These are phyloP conservation scores for Drechslera avenae DNA, from an alignment of 2,329 filamentous ascomycete species.

Conservation along the genomic window DNA sequence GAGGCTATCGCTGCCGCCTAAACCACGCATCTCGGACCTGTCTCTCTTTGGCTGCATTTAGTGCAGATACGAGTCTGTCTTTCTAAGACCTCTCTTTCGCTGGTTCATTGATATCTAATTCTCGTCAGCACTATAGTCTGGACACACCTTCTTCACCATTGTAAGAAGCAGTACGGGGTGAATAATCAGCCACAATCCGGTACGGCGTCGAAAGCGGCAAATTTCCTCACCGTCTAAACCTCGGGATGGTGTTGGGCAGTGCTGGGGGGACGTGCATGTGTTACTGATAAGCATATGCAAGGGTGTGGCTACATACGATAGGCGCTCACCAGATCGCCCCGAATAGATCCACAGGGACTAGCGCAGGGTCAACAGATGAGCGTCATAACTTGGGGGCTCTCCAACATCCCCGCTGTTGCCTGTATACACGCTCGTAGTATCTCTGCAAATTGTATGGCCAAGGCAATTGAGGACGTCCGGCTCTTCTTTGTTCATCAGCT, in stretches of 20 bases:
- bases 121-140: not conserved
- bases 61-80: conserved; percentile 12
- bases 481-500: not conserved
- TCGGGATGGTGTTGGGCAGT: conserved; percentile 1
- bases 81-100: not conserved
- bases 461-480: not conserved
- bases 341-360: conserved; percentile 33
- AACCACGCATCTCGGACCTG: conserved; percentile 23
- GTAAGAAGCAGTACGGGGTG: too few species aligned
- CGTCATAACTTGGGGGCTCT: conserved; percentile 22
- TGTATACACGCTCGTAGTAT: not conserved
- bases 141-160: too few species aligned
- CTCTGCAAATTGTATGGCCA: not conserved
- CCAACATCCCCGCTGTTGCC: conserved; percentile 1
- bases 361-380: conserved; percentile 35
- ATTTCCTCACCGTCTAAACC: conserved; percentile 2
- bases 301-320: conserved; percentile 15
- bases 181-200: not conserved
- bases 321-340: conserved; percentile 26
- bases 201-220: not conserved
- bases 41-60: conserved; percentile 20
- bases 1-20: conserved; percentile 36
- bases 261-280: conserved; percentile 15
- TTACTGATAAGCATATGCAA: conserved; percentile 32
- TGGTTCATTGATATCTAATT: too few species aligned